Percentiles rank a stretch among this genome's conserved stretches.
These are phyloP conservation scores for Aspergillus ibericus DNA, from an alignment of 2,329 filamentous ascomycete genomes.

Conservation along the genomic window DNA sequence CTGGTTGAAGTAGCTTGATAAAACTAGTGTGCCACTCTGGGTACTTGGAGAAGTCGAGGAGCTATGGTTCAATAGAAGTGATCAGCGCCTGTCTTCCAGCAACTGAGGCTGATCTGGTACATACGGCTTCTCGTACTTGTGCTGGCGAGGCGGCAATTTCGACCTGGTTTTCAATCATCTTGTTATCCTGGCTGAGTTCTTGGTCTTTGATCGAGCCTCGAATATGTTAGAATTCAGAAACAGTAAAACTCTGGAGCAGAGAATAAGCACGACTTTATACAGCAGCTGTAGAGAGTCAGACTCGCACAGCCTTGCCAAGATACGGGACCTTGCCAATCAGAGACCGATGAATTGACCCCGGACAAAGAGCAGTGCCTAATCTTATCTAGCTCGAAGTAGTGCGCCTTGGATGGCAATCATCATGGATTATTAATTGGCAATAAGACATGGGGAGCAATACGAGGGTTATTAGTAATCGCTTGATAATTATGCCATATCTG, in stretches of 20 bases:
- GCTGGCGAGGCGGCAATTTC: conserved; percentile 26
- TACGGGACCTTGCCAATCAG: neutral
- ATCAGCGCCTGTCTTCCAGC: no score
- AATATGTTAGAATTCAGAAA: no score
- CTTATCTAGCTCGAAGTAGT: neutral
- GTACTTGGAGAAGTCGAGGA: conserved; percentile 27
- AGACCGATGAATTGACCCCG: neutral
- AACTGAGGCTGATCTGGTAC: neutral
- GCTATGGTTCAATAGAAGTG: conserved; percentile 10
- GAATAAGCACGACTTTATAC: no score
- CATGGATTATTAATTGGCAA: neutral
- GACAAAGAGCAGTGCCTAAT: neutral
- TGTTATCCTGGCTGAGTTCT: neutral
- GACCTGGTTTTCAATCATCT: conserved; percentile 26
- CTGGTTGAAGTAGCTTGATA: conserved; percentile 21
- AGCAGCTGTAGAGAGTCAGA: no score
- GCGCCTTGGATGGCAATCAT: neutral
- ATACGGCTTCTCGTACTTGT: conserved; percentile 30
- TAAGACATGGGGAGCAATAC: neutral
- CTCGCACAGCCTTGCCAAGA: no score
- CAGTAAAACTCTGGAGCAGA: no score
- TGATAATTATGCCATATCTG: neutral
- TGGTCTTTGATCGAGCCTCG: no score
- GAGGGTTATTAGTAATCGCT: neutral
- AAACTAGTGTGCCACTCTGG: conserved; percentile 27